Percentiles rank a stretch among this genome's conserved stretches.
These are phyloP conservation scores for Lachnellula cervina DNA, from an alignment of 2,329 filamentous ascomycete species.

Conservation along the genomic window DNA sequence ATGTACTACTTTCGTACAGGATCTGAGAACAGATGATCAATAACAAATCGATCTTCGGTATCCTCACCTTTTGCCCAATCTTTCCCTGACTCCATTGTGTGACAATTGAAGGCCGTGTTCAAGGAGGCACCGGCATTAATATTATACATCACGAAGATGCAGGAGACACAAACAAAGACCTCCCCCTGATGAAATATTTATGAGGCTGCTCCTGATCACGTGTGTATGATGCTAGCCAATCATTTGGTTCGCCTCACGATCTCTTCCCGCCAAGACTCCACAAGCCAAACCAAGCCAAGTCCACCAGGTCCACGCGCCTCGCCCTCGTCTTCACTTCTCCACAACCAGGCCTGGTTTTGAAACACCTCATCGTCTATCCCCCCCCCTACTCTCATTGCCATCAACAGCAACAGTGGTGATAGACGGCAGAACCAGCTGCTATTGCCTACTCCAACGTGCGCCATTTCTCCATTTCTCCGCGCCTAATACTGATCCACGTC, in stretches of 20 bases:
- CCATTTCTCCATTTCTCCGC: neutral
- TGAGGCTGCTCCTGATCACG: too few species aligned
- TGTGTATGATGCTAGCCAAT: neutral
- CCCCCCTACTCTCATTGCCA: neutral
- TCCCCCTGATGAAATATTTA: neutral
- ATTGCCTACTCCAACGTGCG: slow-evolving; percentile 2
- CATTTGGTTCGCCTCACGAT: neutral
- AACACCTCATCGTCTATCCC: neutral
- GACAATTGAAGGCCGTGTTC: too few species aligned
- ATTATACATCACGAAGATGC: too few species aligned
- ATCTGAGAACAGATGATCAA: too few species aligned
- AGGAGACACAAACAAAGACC: neutral
- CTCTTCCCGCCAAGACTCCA: neutral
- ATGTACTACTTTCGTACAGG: too few species aligned
- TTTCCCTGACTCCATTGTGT: too few species aligned
- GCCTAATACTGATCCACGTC: neutral
- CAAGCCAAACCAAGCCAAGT: too few species aligned
- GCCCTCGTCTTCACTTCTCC: neutral
- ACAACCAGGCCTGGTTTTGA: neutral
- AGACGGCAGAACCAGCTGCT: neutral
- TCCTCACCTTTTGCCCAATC: too few species aligned
- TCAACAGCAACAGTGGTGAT: neutral
- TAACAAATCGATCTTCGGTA: too few species aligned
- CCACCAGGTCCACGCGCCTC: neutral
- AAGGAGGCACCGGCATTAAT: too few species aligned